A percentile compares a stretch with the other conserved stretches of the same genome.
Evolutionary conservation across 2,329 filamentous ascomycete genomes (phyloP).

Genomic region (Diplodia scrobiculata): DNA sequence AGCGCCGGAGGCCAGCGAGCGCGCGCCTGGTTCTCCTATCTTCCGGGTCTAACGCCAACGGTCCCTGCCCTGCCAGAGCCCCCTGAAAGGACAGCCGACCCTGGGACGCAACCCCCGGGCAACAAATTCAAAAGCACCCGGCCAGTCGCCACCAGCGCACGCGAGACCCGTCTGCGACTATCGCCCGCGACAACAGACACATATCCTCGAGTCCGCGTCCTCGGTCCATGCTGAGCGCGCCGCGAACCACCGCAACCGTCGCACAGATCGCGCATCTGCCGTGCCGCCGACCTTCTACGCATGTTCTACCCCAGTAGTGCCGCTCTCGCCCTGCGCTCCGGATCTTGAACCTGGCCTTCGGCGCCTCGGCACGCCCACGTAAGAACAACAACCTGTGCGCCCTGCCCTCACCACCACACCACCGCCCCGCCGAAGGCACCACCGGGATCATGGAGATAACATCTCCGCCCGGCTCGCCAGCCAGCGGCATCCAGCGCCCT

Average conservation of each 20-base stretch:
- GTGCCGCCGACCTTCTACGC: constrained; percentile 23
- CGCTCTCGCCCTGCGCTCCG: constrained; percentile 24
- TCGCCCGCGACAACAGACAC: constrained; percentile 17
- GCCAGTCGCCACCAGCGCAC: constrained; percentile 26
- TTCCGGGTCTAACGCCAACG: constrained; percentile 27
- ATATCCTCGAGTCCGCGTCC: constrained; percentile 4
- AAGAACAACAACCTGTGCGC: background rate
- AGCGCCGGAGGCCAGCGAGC: constrained; percentile 10
- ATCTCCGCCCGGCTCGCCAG: constrained; percentile 45
- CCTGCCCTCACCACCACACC: constrained; percentile 6
- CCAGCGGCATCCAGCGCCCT: constrained; percentile 61
- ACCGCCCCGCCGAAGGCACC: constrained; percentile 2
- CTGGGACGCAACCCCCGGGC: constrained; percentile 23
- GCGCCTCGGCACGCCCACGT: constrained; percentile 8
- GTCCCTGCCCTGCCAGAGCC: constrained; percentile 18
- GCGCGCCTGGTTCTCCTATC: constrained; percentile 22
- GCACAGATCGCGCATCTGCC: constrained; percentile 29
- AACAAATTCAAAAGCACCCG: constrained; percentile 25
- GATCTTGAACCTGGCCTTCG: constrained; percentile 19
- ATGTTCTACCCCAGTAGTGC: constrained; percentile 24
- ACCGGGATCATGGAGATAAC: constrained; percentile 30
- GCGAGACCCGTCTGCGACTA: constrained; percentile 22
- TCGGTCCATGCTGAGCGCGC: constrained; percentile 19
- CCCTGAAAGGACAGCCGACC: constrained; percentile 21
- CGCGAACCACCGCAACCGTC: background rate